Base-by-base conservation (phyloP, 1,139 yeast species). In the Sugiyamaella castrensis region DNA sequence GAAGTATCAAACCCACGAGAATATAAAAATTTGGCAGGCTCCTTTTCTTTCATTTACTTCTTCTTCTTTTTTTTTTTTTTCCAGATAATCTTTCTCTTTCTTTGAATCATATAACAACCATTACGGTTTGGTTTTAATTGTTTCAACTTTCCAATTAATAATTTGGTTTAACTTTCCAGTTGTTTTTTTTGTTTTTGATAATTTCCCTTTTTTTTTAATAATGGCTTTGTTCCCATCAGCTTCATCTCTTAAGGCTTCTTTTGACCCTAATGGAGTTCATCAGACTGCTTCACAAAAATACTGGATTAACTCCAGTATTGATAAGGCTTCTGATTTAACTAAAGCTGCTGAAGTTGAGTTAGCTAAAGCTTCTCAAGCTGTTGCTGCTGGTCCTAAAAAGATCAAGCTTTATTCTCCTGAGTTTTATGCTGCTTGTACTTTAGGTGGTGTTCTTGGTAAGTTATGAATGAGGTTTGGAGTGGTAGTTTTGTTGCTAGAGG, bases 381-480 rank as follows among this genome's bases (percentile, higher is more conserved):
- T 65, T 58, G 61, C 64, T 63, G 61, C 68, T 49, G 50, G 53
- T 50, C 50, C 52, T 50, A 43, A 56, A 55, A 48, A 50, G 43
- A 80, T 83, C 57, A 71, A 73, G 57, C 72, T 85, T 47, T 85
- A 77, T 71, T 74, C 91, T 3, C 73, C 76, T 24, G 84, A 87
- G 66, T 91, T 85, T 71, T 91, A 79, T 71, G 78, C 80, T 43
- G 82, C 95, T 40, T 91, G 97, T 70, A 84, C 95, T 9, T 53
- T 87, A 36, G 98, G 98, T 47, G 98, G 98, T 59, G 75, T 87
- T 47, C 64, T 82, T 55, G 70, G 70, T 66, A 59, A 50, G 70
- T 63, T 33, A 12, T 31, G 15, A 28, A 39, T 39, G n/a, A 19
- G 8, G 7, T 27, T 31, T 19, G 33, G 26, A 26, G n/a, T 13